Evolutionary conservation across 2,329 filamentous ascomycete species (phyloP), one percentile per base, ranked within the genome.

Genomic region (Ilyonectria destructans): DNA sequence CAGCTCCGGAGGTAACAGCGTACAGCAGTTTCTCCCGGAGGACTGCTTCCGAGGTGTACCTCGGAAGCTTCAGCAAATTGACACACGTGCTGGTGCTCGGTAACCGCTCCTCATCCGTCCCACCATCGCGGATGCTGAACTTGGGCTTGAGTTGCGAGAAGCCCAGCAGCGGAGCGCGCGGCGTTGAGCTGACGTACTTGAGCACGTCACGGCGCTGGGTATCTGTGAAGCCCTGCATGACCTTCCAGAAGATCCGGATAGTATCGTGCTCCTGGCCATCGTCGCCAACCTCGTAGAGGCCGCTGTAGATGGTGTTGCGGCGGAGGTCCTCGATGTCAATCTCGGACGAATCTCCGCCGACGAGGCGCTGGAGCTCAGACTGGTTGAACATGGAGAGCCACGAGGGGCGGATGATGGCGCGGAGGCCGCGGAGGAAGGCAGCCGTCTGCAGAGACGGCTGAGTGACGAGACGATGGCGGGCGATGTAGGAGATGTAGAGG

Each of bases 321-420:
- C 95, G 90, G 46, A 98, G 86, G 79, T 99, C 96, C 31, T 92
- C 90, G 40, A 99, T 88, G 76, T 98, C 92, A 66, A 99, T 97
- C 69, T 93, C 91, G 10, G 91, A 91, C 31, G 91, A 92, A 74
- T 97, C 95, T 49, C 96, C 96, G 60, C 95, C 94, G 17, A 99
- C 93, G 6, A 99, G 90, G 1, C 94, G 96, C 82, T 98, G 96
- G 5, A 99, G 88, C 80, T 99, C 96, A 3, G 90, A 90, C 80
- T 98, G 96, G 80, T 99, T 99, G 85, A 99, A 99, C 96, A 99
- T 98, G 75, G 92, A 95, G 5, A 99, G 88, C 96, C 96, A 99
- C 4, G 90, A 90, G 0, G 96, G 95, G 66, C 95, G 92, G 71
- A 99, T 96, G 77, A 99, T 97, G 71, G 91, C 87, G 23, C 93